phyloP scores from a whole-genome alignment of 495 filamentous ascomycete genomes.

The Penicillium salamii region DNA sequence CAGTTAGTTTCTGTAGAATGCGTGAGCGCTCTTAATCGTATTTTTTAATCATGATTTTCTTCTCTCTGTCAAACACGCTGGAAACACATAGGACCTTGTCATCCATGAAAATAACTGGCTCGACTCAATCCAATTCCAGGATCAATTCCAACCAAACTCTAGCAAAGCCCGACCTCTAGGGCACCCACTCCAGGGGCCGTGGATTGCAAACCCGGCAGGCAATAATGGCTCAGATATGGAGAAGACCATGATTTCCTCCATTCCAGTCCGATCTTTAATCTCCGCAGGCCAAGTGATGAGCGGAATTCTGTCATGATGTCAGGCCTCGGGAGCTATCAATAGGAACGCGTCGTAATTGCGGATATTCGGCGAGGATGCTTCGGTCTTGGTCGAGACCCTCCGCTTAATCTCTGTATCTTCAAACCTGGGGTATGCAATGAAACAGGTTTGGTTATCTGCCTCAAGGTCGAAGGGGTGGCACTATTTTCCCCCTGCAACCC shows the following conservation, averaged over 20 bases:
- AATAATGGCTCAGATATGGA: background rate
- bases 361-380: background rate
- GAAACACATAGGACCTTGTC: no score
- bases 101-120: no score
- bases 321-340: background rate
- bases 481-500: slow-evolving; percentile 4
- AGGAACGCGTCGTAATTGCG: slow-evolving; percentile 5
- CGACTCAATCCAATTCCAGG: no score
- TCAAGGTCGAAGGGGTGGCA: background rate
- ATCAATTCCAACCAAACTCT: background rate
- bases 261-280: slow-evolving; percentile 2
- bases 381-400: background rate
- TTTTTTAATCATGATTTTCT: no score
- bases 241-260: slow-evolving; percentile 1
- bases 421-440: background rate
- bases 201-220: background rate
- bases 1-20: no score
- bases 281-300: background rate
- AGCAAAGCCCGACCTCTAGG: background rate
- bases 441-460: background rate
- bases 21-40: no score
- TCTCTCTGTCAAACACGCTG: no score
- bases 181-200: background rate
- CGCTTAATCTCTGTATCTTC: background rate
- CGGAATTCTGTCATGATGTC: slow-evolving; percentile 13